Evolutionary conservation across 2,329 filamentous ascomycete species (phyloP).

Genomic region (Cercospora canescens): DNA sequence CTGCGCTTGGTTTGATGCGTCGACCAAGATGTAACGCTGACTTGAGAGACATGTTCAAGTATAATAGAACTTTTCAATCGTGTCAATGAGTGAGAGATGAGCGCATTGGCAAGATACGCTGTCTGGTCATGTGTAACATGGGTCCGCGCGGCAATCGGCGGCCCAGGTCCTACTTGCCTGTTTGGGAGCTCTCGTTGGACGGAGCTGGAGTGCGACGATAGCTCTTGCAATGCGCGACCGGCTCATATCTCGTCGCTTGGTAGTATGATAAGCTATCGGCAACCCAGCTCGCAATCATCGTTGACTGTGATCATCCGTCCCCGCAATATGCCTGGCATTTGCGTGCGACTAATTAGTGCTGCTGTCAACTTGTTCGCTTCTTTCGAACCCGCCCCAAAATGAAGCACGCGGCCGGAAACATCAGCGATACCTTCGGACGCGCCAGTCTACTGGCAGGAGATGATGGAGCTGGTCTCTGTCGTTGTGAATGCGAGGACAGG

Average conservation of each 20-base stretch:
- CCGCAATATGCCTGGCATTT: not conserved
- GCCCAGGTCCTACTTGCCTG: slow-evolving; percentile 6
- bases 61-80: not conserved
- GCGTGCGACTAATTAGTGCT: not conserved
- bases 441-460: not conserved
- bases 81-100: not conserved
- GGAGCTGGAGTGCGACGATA: slow-evolving; percentile 4
- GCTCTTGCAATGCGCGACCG: not conserved
- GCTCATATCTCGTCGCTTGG: not conserved
- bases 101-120: not conserved
- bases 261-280: not conserved
- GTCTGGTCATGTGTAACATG: not conserved
- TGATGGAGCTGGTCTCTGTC: too few relatives aligned
- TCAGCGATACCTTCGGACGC: not conserved
- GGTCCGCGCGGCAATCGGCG: slow-evolving; percentile 4
- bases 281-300: not conserved
- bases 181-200: slow-evolving; percentile 4
- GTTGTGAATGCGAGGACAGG: too few relatives aligned
- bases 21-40: not conserved
- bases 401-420: too few relatives aligned
- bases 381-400: not conserved
- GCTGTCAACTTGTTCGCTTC: not conserved
- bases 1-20: not conserved
- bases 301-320: not conserved
- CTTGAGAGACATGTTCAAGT: not conserved